A percentile compares a stretch with the other conserved stretches of the same genome.
These are phyloP conservation scores for Suillus subluteus DNA, from an alignment of 768 basidiomycete genomes.

Conservation along the genomic window DNA sequence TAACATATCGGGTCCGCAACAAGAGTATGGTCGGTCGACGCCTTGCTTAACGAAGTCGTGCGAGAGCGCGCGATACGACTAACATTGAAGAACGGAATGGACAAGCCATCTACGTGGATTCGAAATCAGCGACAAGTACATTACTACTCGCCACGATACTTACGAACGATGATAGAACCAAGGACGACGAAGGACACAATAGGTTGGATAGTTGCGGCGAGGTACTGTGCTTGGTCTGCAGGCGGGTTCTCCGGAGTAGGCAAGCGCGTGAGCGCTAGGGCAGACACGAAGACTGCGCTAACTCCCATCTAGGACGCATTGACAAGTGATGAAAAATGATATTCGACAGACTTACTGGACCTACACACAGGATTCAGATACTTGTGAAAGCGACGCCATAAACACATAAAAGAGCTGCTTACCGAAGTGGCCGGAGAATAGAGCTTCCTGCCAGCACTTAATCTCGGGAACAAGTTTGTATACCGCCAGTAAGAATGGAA, in stretches of 20 bases:
- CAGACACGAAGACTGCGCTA: conserved; percentile 86
- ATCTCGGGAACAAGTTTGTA: conserved; percentile 92
- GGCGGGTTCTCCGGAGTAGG: conserved; percentile 63
- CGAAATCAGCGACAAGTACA: not conserved
- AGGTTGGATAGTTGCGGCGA: conserved; percentile 74
- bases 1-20: conserved; percentile 45
- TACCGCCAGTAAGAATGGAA: conserved; percentile 75
- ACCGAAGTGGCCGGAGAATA: conserved; percentile 94
- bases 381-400: not conserved
- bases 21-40: conserved; percentile 41
- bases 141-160: conserved; percentile 27
- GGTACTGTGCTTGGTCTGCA: conserved; percentile 65
- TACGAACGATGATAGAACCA: conserved; percentile 82
- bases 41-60: conserved; percentile 48
- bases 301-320: conserved; percentile 76
- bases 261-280: conserved; percentile 66
- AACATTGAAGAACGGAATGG: conserved; percentile 68
- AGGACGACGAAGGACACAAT: conserved; percentile 90
- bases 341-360: conserved; percentile 48
- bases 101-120: conserved; percentile 54
- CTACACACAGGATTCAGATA: conserved; percentile 31
- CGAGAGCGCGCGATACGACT: conserved; percentile 49
- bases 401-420: conserved; percentile 17
- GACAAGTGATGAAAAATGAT: not conserved
- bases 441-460: conserved; percentile 77